These are phyloP conservation scores for Escovopsis sp. DNA, from an alignment of 2,329 filamentous ascomycete species.

Conservation along the genomic window DNA sequence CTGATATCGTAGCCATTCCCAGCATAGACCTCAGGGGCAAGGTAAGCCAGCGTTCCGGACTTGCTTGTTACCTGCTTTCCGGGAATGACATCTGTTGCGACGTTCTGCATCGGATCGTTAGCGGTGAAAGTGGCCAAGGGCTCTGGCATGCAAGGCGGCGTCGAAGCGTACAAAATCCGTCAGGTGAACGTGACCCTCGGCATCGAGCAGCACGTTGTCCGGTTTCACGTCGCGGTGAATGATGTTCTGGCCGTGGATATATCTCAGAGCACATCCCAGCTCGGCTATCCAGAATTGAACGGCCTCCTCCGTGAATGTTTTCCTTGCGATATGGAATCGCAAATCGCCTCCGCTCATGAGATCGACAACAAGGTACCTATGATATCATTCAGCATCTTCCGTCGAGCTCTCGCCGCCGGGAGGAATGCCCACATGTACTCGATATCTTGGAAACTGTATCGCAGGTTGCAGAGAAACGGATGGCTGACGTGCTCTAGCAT, in stretches of 20 bases:
- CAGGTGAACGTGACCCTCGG: slow-evolving; percentile 87
- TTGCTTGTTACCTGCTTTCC: slow-evolving; percentile 82
- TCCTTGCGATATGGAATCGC: slow-evolving; percentile 93
- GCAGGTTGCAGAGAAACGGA: slow-evolving; percentile 93
- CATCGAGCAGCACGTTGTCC: slow-evolving; percentile 78
- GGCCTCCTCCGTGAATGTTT: slow-evolving; percentile 94
- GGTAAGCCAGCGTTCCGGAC: slow-evolving; percentile 88
- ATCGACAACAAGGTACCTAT: slow-evolving; percentile 91
- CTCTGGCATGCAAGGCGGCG: neutral
- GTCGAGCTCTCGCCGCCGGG: neutral
- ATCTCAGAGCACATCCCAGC: slow-evolving; percentile 77
- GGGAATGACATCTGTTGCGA: slow-evolving; percentile 81
- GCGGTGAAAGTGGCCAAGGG: neutral
- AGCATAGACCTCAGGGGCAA: slow-evolving; percentile 88
- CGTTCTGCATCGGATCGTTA: slow-evolving; percentile 52
- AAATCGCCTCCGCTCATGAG: slow-evolving; percentile 96
- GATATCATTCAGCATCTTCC: neutral
- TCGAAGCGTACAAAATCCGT: slow-evolving; percentile 72
- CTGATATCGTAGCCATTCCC: slow-evolving; percentile 80
- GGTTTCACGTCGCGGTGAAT: slow-evolving; percentile 87
- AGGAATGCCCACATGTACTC: slow-evolving; percentile 74
- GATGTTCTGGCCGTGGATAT: slow-evolving; percentile 74
- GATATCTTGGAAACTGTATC: slow-evolving; percentile 98
- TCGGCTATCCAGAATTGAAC: slow-evolving; percentile 96
- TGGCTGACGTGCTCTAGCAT: slow-evolving; percentile 99